Percentiles rank a stretch among this genome's conserved stretches.
Evolutionary conservation across 2,329 filamentous ascomycete species (phyloP).

Genomic region (Fusarium napiforme): DNA sequence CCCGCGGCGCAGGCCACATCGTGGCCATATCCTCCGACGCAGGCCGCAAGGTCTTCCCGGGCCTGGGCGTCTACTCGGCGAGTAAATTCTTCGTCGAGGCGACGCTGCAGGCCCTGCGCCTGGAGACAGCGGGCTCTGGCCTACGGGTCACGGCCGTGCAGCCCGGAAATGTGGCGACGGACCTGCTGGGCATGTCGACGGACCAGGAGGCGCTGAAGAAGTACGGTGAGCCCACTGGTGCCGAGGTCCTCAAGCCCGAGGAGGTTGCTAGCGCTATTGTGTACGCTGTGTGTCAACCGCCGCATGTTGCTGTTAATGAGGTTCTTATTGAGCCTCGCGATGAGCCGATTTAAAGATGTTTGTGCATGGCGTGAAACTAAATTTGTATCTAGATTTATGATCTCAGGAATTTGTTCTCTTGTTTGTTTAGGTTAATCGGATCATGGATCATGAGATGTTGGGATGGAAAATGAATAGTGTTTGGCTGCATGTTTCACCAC

Average conservation of each 20-base stretch:
- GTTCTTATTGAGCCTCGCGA: constrained; percentile 81
- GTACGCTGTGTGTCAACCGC: constrained; percentile 78
- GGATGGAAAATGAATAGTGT: constrained; percentile 20
- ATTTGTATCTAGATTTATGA: constrained; percentile 31
- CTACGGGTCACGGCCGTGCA: constrained; percentile 80
- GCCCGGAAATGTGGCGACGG: constrained; percentile 80
- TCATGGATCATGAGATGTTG: constrained; percentile 35
- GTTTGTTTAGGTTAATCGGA: constrained; percentile 22
- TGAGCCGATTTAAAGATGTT: constrained; percentile 69
- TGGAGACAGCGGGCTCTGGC: constrained; percentile 80
- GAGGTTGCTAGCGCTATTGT: constrained; percentile 80
- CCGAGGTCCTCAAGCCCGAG: constrained; percentile 77
- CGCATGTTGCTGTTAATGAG: constrained; percentile 83
- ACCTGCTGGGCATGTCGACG: constrained; percentile 78
- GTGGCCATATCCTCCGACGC: constrained; percentile 86
- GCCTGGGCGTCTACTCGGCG: constrained; percentile 83
- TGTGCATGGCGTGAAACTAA: constrained; percentile 1
- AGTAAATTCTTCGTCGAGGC: constrained; percentile 89
- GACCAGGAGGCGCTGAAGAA: constrained; percentile 82
- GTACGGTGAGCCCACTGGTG: constrained; percentile 79
- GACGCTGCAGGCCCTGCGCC: constrained; percentile 76
- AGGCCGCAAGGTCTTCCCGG: constrained; percentile 83
- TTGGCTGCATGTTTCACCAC: constrained; percentile 38
- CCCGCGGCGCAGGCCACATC: constrained; percentile 75
- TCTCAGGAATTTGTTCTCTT: constrained; percentile 17